Evolutionary conservation across 2,329 filamentous ascomycete species (phyloP).

Genomic region (Exophiala aquamarina): DNA sequence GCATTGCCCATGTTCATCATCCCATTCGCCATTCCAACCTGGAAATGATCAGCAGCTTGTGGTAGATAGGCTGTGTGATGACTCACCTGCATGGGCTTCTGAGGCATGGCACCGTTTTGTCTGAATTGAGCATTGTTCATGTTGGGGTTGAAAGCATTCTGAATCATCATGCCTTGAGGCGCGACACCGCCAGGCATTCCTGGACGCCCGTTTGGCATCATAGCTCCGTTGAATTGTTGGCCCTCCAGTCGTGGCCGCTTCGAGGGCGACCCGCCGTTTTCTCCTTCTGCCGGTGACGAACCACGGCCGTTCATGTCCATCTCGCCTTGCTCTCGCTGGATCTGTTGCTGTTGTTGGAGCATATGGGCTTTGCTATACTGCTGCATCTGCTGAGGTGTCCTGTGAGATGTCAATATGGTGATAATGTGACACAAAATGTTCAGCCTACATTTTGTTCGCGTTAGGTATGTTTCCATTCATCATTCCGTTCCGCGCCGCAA

Average conservation of each 20-base stretch:
- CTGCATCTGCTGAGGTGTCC: slow-evolving; percentile 28
- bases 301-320: slow-evolving; percentile 84
- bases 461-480: slow-evolving; percentile 26
- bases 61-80: slow-evolving; percentile 75
- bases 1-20: slow-evolving; percentile 66
- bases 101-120: slow-evolving; percentile 29
- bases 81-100: slow-evolving; percentile 88
- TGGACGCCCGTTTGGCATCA: slow-evolving; percentile 74
- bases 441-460: slow-evolving; percentile 24
- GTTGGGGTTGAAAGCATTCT: slow-evolving; percentile 72
- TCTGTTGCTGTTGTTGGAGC: slow-evolving; percentile 64
- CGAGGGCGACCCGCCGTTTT: slow-evolving; percentile 88
- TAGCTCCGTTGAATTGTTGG: slow-evolving; percentile 68
- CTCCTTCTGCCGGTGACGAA: slow-evolving; percentile 76
- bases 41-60: slow-evolving; percentile 76
- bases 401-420: slow-evolving; percentile 14
- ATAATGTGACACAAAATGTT: background rate
- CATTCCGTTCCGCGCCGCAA: slow-evolving; percentile 21
- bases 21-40: slow-evolving; percentile 72
- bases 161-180: slow-evolving; percentile 40
- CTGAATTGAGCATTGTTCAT: slow-evolving; percentile 63
- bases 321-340: slow-evolving; percentile 86
- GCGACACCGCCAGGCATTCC: slow-evolving; percentile 61
- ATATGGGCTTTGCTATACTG: slow-evolving; percentile 48
- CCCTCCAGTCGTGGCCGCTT: slow-evolving; percentile 84